A percentile compares a stretch with the other conserved stretches of the same genome.
phyloP scores from a whole-genome alignment of 2,329 filamentous ascomycete genomes.

The Exophiala xenobiotica region DNA sequence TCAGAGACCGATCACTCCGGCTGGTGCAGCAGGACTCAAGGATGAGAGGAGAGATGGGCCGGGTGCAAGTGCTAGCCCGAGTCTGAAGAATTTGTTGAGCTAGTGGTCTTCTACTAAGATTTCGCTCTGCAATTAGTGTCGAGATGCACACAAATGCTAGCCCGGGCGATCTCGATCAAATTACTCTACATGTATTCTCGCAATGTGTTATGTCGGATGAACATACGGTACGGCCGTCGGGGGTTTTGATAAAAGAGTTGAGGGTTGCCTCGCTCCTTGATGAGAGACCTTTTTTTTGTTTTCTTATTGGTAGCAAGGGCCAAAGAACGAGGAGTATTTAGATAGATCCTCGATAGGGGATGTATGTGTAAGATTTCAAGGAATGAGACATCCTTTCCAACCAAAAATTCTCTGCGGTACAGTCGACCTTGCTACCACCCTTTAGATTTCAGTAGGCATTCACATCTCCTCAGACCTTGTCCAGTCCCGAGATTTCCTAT shows the following conservation, averaged over 20 bases:
- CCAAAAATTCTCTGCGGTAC: neutral
- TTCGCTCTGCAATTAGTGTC: too few species aligned
- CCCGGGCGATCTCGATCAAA: neutral
- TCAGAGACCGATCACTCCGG: constrained; percentile 23
- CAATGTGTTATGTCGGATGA: neutral
- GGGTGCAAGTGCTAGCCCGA: constrained; percentile 76
- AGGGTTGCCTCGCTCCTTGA: too few species aligned
- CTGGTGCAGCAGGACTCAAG: constrained; percentile 25
- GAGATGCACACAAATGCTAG: too few species aligned
- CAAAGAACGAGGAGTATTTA: neutral
- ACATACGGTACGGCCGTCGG: neutral
- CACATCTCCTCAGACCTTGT: too few species aligned
- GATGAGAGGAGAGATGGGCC: constrained; percentile 38
- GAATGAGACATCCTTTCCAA: neutral
- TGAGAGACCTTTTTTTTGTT: neutral
- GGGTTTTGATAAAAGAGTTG: neutral
- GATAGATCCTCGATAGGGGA: too few species aligned
- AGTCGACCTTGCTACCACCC: neutral
- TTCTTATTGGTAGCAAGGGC: neutral
- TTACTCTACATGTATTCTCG: neutral
- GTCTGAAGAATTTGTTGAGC: constrained; percentile 70
- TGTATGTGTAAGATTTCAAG: neutral
- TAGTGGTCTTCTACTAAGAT: constrained; percentile 45
- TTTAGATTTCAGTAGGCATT: too few species aligned
- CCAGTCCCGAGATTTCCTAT: too few species aligned